Percentiles rank a stretch among this genome's conserved stretches.
Evolutionary conservation across 768 basidiomycete species (phyloP).

Genomic region (Suillus spraguei): DNA sequence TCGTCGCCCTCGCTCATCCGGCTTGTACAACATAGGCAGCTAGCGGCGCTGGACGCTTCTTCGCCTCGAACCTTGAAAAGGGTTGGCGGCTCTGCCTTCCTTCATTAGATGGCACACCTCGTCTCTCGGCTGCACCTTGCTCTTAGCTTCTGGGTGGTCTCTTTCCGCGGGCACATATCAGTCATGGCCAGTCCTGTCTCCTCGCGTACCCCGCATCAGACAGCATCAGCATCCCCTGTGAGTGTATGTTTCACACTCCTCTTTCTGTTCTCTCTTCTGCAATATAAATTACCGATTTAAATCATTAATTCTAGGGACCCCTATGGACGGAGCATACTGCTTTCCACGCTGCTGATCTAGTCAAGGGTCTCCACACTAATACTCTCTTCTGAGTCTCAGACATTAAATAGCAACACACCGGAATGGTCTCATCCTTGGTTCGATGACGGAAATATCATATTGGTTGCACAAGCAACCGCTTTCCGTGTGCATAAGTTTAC

Average conservation of each 20-base stretch:
- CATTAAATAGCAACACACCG: neutral
- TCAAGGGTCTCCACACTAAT: neutral
- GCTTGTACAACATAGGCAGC: neutral
- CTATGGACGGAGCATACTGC: neutral
- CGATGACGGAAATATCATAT: neutral
- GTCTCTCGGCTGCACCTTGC: neutral
- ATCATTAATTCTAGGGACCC: neutral
- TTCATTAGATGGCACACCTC: neutral
- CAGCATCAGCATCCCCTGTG: neutral
- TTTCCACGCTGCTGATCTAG: neutral
- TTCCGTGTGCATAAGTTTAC: neutral
- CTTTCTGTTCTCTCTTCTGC: neutral
- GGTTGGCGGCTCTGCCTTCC: neutral
- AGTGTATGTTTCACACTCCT: neutral
- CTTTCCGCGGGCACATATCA: neutral
- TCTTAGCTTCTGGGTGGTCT: neutral
- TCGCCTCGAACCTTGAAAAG: neutral
- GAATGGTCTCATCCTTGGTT: slow-evolving; percentile 1
- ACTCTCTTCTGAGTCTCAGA: neutral
- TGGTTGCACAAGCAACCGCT: neutral
- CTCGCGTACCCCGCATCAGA: neutral
- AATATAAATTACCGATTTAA: neutral
- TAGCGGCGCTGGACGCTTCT: neutral
- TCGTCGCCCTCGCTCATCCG: neutral
- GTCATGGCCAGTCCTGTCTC: neutral